A percentile compares a stretch with the other conserved stretches of the same genome.
These are phyloP conservation scores for Vanrija sp. DNA, from an alignment of 1,284 basidiomycete species.

Conservation along the genomic window DNA sequence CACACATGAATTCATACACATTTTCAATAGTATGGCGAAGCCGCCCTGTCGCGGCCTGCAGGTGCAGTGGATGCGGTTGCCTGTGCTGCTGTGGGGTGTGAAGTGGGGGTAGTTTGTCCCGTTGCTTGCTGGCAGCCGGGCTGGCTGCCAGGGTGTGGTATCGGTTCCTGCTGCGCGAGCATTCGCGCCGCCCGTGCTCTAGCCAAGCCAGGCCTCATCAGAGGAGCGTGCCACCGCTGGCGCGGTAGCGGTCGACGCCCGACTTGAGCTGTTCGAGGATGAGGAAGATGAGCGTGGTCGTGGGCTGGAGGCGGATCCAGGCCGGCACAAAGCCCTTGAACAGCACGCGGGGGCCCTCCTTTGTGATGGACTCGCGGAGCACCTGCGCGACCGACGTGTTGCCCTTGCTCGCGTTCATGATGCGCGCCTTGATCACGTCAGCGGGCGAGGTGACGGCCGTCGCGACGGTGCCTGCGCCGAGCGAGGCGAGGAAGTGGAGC, in stretches of 20 bases:
- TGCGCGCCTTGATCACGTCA: conserved; percentile 77
- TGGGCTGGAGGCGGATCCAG: conserved; percentile 79
- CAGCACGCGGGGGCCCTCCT: conserved; percentile 83
- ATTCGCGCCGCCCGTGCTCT: too few relatives aligned
- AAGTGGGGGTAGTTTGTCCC: too few relatives aligned
- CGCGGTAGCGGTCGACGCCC: conserved; percentile 40
- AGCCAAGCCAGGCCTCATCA: neutral
- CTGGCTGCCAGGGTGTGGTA: too few relatives aligned
- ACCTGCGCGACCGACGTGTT: conserved; percentile 68
- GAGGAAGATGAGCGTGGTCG: conserved; percentile 66
- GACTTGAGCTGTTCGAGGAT: conserved; percentile 61
- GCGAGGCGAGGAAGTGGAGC: conserved; percentile 77
- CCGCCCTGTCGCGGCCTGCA: too few relatives aligned
- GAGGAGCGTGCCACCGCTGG: conserved; percentile 21
- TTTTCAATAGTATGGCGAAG: too few relatives aligned
- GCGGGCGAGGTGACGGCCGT: conserved; percentile 88
- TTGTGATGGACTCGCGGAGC: conserved; percentile 66
- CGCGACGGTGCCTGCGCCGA: conserved; percentile 83
- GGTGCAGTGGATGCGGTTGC: too few relatives aligned
- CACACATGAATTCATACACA: too few relatives aligned
- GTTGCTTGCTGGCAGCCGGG: too few relatives aligned
- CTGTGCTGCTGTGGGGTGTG: too few relatives aligned
- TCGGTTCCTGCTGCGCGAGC: too few relatives aligned
- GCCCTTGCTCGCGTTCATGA: conserved; percentile 82
- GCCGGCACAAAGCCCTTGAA: conserved; percentile 71